Evolutionary conservation across 2,329 filamentous ascomycete genomes (phyloP), one percentile per base, ranked within the genome.

Genomic region (Claviceps quebecensis): DNA sequence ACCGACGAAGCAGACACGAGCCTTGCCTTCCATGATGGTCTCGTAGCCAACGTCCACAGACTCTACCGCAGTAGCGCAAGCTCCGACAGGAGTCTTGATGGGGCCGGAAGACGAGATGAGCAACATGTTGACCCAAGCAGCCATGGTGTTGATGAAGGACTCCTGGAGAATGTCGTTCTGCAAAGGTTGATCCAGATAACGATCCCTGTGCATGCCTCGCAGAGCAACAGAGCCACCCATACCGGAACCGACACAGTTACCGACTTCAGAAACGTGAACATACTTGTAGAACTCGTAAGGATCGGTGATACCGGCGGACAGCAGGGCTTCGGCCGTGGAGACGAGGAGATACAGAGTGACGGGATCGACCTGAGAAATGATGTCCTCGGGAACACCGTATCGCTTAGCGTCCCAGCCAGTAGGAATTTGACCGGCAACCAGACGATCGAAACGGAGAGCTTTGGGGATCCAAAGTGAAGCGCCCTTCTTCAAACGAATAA

Each of bases 251-350:
- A 98, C 83, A 65, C 91, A 97, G 78, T 98, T 98, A 68, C 93
- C 93, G 49, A 98, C 87, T 66, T 98, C 87, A 7, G 93, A 97
- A 55, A 98, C 82, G 69, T 98, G 93, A 56, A 98, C 90, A 63
- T 98, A 98, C 75, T 97, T 90, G 80, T 98, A 98, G 73, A 98
- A 97, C 72, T 98, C 93, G 65, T 97, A 98, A 19, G 93, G 94
- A 65, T 98, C 94, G 26, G 93, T 97, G 67, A 98, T 91, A 82
- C 93, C 93, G 56, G 87, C 85, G 34, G 88, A 85, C 49, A 98
- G 77, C 7, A 98, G 83, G 53, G 90, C 83, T 69, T 98, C 94
- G 1, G 86, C 88, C 47, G 90, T 95, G 50, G 87, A 94, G 46
- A 97, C 90, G 45, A 98, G 84, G 34, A 97, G 87, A 65, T 87